A percentile compares a stretch with the other conserved stretches of the same genome.
Conservation (phyloP, 2,329 filamentous ascomycete genomes). For the Ophiostoma montium region DNA sequence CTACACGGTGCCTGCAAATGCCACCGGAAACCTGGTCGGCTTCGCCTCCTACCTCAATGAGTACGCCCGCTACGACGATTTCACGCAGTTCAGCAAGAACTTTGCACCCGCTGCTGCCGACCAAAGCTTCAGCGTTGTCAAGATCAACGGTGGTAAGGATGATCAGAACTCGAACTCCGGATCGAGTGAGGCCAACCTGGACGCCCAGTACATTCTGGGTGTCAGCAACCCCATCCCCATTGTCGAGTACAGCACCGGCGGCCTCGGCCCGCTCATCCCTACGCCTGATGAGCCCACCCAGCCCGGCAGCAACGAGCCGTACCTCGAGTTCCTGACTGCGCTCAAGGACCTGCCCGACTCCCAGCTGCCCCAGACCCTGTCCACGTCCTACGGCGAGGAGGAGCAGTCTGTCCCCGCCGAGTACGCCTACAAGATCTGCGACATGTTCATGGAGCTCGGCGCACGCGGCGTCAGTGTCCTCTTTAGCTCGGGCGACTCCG, state of each 20-base stretch:
- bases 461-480: slow-evolving; percentile 52
- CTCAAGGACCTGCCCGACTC: slow-evolving; percentile 35
- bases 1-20: slow-evolving; percentile 20
- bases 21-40: slow-evolving; percentile 21
- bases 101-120: slow-evolving; percentile 37
- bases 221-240: slow-evolving; percentile 40
- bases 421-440: slow-evolving; percentile 49
- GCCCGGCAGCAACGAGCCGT: slow-evolving; percentile 51
- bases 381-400: slow-evolving; percentile 52
- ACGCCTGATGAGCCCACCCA: slow-evolving; percentile 32
- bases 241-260: slow-evolving; percentile 45
- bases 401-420: slow-evolving; percentile 48
- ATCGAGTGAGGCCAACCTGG: slow-evolving; percentile 45
- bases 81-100: slow-evolving; percentile 32
- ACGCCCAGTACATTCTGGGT: slow-evolving; percentile 45
- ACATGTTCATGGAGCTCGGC: slow-evolving; percentile 50
- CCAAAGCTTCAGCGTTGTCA: slow-evolving; percentile 39
- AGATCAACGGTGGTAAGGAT: slow-evolving; percentile 41
- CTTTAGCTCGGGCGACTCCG: slow-evolving; percentile 44
- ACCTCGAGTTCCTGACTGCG: slow-evolving; percentile 47
- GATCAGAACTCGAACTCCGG: slow-evolving; percentile 25
- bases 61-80: slow-evolving; percentile 34
- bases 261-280: slow-evolving; percentile 41
- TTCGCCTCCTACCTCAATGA: slow-evolving; percentile 32
- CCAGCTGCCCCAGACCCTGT: slow-evolving; percentile 45